Evolutionary conservation across 2,329 filamentous ascomycete species (phyloP), one percentile per base, ranked within the genome.

Genomic region (Seiridium unicorne): DNA sequence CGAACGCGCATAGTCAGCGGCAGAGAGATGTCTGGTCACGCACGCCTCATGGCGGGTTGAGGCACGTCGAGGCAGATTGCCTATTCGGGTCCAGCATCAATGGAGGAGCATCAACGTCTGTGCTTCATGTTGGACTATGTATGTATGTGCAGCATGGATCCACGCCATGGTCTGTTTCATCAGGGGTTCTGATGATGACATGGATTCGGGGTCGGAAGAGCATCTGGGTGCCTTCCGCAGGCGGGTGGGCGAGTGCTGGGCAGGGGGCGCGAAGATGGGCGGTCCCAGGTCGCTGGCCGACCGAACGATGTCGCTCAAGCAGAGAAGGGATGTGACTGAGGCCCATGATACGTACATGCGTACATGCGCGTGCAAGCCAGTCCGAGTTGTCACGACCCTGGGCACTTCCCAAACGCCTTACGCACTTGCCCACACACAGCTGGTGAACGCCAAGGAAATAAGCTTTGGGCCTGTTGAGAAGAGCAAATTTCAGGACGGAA

Each of bases 111-210:
- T 48, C 55, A 58, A 51, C n/a, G 55, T 58, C 55, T 51, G 55
- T 58, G 55, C 55, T 58, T 51, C 44, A 26, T 34, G 44, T 38
- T 51, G 54, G 54, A 40, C 34, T 10, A 31, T 31, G n/a, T 9
- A 10, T 13, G 44, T 44, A 26, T 58, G 42, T 57, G 55, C 46
- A 40, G 55, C 55, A 58, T 58, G 46, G 55, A 51, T 58, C 44
- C 55, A 58, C 55, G 38, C 55, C 55, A 58, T 58, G 46, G 55
- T 51, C 42, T 58, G 55, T 58, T 58, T 58, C 55, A 58, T 58
- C 55, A 49, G 46, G 55, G 55, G 55, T 58, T 34, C 40, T 44
- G 44, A 38, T 26, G 40, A 36, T 26, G 54, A 48, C 42, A 48
- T 46, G 54, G 54, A 48, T 46, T 9, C 42, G 38, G 42, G 54